Evolutionary conservation across 2,329 filamentous ascomycete genomes (phyloP).

Genomic region (Exophiala sideris): DNA sequence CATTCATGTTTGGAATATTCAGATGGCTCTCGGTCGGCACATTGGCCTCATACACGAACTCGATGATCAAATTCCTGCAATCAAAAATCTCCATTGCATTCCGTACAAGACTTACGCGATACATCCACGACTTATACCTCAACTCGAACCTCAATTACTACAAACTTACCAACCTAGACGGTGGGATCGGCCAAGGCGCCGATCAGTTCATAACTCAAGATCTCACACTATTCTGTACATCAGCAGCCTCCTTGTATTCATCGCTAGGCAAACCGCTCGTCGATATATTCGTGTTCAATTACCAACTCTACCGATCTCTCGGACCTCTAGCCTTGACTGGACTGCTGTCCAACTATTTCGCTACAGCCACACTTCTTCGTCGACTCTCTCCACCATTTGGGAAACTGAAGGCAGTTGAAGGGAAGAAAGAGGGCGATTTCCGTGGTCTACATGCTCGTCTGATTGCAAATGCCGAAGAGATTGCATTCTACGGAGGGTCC

Average conservation of each 20-base stretch:
- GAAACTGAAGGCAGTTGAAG: slow-evolving; percentile 94
- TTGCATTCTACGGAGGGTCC: slow-evolving; percentile 94
- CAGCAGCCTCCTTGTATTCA: slow-evolving; percentile 89
- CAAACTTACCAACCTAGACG: slow-evolving; percentile 88
- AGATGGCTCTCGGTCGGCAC: slow-evolving; percentile 96
- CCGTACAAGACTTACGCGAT: slow-evolving; percentile 86
- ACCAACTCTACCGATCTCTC: slow-evolving; percentile 87
- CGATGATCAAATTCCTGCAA: slow-evolving; percentile 98
- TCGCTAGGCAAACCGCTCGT: slow-evolving; percentile 96
- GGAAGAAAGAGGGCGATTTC: slow-evolving; percentile 92
- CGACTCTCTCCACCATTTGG: slow-evolving; percentile 91
- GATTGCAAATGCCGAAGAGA: slow-evolving; percentile 95
- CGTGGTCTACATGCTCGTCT: slow-evolving; percentile 83
- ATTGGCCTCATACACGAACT: slow-evolving; percentile 94
- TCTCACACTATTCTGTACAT: slow-evolving; percentile 88
- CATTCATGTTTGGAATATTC: slow-evolving; percentile 80
- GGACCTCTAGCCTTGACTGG: slow-evolving; percentile 84
- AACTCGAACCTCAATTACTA: slow-evolving; percentile 96
- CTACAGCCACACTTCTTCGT: slow-evolving; percentile 85
- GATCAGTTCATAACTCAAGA: slow-evolving; percentile 99
- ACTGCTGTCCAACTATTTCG: slow-evolving; percentile 86
- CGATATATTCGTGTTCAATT: slow-evolving; percentile 97
- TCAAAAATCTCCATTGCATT: slow-evolving; percentile 98
- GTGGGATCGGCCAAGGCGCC: slow-evolving; percentile 83
- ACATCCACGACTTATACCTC: slow-evolving; percentile 95